Evolutionary conservation across 495 filamentous ascomycete species (phyloP), one percentile per base, ranked within the genome.

Genomic region (Acidomyces sp.): DNA sequence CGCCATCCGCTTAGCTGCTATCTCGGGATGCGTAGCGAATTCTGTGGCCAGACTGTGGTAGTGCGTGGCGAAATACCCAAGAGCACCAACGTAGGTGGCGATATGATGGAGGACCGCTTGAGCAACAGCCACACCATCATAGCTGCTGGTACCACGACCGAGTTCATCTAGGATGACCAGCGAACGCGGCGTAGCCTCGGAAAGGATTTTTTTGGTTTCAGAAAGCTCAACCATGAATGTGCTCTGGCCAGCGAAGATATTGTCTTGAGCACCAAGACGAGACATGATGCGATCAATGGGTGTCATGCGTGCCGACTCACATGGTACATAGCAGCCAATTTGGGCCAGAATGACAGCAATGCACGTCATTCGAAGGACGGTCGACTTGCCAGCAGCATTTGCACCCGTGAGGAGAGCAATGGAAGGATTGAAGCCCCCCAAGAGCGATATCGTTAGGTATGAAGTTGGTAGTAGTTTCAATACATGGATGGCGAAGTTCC

Each of bases 271-370:
- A 11, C 92, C 92, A 0, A 99, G 80, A 17, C 92, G 85, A 4
- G 86, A 94, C 92, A 99, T 99, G 67, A 99, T 96, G 30, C 90
- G 82, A 58, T 99, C 92, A 21, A 88, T 71, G 0, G 90, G 86
- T 0, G 92, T 96, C 22, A 99, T 64, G n/a, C 68, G 73, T 7
- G 90, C 90, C 5, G 83, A 82, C 20, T 67, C 62, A 49, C 80
- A 84, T 16, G 90, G 90, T 3, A 99, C 74, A 51, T 93, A 83
- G 62, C 87, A 94, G 44, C 90, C 90, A 17, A 99, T 80, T 54
- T 99, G 90, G n/a, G 90, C 90, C 77, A 99, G 85, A 54, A 99
- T 95, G 35, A 93, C 87, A 2, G 90, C 90, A 43, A 87, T 78
- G 56, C 90, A 99, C 24, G 87, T 85, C 92, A 96, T 96, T 46